Percentiles rank a stretch among this genome's conserved stretches.
Conservation (phyloP, 106 monocot genomes). For the Gastrodia elata region DNA sequence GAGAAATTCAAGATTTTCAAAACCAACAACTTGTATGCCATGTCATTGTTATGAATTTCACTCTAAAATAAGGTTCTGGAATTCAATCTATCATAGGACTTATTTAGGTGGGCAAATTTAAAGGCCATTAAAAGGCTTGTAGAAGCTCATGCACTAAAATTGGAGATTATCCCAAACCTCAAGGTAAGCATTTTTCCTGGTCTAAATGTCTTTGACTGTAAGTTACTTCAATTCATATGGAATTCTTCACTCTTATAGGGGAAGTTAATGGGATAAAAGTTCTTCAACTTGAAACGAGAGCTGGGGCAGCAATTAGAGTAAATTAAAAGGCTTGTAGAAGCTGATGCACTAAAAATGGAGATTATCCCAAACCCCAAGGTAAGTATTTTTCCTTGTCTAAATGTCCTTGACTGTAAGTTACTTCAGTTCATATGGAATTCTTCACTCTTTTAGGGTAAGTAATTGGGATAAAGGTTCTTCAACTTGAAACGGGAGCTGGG, state of each 20-base stretch:
- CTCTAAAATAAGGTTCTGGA: neutral
- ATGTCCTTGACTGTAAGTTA: no score
- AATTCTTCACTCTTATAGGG: conserved; percentile 21
- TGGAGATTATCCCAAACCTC: conserved; percentile 99
- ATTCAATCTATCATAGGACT: neutral
- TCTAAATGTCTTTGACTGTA: neutral
- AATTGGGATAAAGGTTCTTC: no score
- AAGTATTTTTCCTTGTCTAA: no score
- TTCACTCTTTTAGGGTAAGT: no score
- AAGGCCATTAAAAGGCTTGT: conserved; percentile 93
- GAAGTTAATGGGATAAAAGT: conserved; percentile 96
- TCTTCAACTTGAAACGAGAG: conserved; percentile 95
- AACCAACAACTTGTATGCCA: conserved; percentile 88
- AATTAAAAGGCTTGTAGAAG: no score
- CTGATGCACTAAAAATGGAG: no score
- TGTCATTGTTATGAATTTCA: neutral
- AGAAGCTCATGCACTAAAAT: conserved; percentile 83
- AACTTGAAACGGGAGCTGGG: no score
- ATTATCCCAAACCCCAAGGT: no score
- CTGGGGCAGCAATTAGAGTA: conserved; percentile 96
- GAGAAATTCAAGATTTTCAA: conserved; percentile 99
- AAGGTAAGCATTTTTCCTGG: conserved; percentile 31
- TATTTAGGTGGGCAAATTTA: conserved; percentile 80
- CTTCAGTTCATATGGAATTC: no score
- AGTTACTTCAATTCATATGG: neutral